These are phyloP conservation scores for Mortierella polycephala DNA, from an alignment of 371 early-diverging fungal genomes.

Conservation along the genomic window DNA sequence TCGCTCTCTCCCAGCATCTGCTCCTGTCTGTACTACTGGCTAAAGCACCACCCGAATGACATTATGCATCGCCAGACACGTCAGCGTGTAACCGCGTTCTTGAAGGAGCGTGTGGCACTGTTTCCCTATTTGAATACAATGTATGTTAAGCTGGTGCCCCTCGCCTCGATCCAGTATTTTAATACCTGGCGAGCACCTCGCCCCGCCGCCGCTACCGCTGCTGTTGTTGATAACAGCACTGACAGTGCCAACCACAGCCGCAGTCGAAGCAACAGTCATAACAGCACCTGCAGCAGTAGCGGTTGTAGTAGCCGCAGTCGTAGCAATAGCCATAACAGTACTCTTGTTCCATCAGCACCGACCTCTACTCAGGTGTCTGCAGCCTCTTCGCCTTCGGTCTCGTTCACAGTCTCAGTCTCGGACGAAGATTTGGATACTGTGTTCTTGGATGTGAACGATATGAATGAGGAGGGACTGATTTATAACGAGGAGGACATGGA, in stretches of 20 bases:
- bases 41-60: constrained; percentile 65
- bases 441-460: constrained; percentile 15
- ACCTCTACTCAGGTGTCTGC: constrained; percentile 6
- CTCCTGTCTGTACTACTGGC: constrained; percentile 59
- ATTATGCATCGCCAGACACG: constrained; percentile 62
- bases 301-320: not conserved
- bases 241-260: not conserved
- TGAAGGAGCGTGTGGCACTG: constrained; percentile 45
- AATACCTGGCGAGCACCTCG: constrained; percentile 39
- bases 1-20: constrained; percentile 55
- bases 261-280: not conserved
- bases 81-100: constrained; percentile 58
- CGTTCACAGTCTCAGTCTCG: constrained; percentile 13
- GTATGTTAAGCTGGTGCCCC: constrained; percentile 22
- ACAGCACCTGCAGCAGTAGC: not conserved
- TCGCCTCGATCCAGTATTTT: constrained; percentile 45
- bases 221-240: not conserved
- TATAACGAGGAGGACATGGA: constrained; percentile 43
- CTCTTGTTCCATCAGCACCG: not conserved
- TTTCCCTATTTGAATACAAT: constrained; percentile 36
- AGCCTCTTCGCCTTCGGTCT: constrained; percentile 4
- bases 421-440: constrained; percentile 40
- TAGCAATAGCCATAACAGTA: too few relatives aligned
- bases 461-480: not conserved
- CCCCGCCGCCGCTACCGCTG: not conserved